Evolutionary conservation across 345 rosid genomes (phyloP).

Genomic region (Arabidopsis thaliana): DNA sequence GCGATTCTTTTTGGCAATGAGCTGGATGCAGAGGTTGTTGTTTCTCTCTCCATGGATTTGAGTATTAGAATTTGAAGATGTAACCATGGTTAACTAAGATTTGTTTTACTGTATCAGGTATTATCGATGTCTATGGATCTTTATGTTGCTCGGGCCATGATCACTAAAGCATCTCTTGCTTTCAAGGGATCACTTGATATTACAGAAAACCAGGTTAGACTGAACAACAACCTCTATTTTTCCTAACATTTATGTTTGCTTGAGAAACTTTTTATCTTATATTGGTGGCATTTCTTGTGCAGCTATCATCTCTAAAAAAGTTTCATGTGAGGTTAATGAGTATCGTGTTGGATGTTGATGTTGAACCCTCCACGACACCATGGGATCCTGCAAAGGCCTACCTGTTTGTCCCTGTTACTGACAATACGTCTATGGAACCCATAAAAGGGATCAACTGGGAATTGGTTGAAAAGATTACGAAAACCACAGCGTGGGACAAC

Average conservation of each 20-base stretch:
- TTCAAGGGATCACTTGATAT: slow-evolving; percentile 72
- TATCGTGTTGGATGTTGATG: slow-evolving; percentile 98
- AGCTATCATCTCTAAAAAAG: slow-evolving; percentile 89
- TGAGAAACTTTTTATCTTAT: slow-evolving; percentile 16
- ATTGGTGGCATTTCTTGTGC: slow-evolving; percentile 45
- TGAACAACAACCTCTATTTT: slow-evolving; percentile 1
- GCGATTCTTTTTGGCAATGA: slow-evolving; percentile 94
- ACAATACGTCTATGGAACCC: slow-evolving; percentile 72
- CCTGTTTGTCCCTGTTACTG: slow-evolving; percentile 90
- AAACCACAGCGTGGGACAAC: slow-evolving; percentile 80
- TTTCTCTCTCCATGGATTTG: slow-evolving; percentile 11
- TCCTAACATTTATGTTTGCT: slow-evolving; percentile 22
- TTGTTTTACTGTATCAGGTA: slow-evolving; percentile 58
- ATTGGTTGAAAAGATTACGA: slow-evolving; percentile 63
- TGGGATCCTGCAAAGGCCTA: slow-evolving; percentile 99
- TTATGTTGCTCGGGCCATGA: slow-evolving; percentile 98
- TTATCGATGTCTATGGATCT: slow-evolving; percentile 99
- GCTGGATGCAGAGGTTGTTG: slow-evolving; percentile 99
- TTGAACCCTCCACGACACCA: slow-evolving; percentile 98
- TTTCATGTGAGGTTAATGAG: slow-evolving; percentile 99
- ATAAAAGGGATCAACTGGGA: slow-evolving; percentile 83
- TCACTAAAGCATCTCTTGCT: slow-evolving; percentile 94
- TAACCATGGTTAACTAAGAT: background rate
- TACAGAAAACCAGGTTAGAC: slow-evolving; percentile 79
- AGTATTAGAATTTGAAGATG: background rate